Evolutionary conservation across 2,329 filamentous ascomycete genomes (phyloP).

Genomic region (Septoria petroselini): DNA sequence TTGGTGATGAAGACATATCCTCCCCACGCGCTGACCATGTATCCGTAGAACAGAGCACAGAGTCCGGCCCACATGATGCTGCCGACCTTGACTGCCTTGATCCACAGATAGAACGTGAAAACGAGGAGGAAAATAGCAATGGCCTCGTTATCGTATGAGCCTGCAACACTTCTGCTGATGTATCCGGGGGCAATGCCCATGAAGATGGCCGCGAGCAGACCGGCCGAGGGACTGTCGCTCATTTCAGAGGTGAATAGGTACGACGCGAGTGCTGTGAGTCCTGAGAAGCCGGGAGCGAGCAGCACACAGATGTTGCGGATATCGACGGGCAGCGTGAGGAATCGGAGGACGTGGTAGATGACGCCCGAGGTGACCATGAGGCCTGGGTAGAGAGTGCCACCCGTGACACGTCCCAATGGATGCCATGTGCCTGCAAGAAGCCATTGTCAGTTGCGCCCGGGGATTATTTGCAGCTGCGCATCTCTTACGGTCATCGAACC

Average conservation of each 20-base stretch:
- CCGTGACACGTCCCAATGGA: conserved; percentile 94
- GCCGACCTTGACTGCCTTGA: conserved; percentile 94
- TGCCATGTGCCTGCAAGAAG: conserved; percentile 77
- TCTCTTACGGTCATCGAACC: conserved; percentile 89
- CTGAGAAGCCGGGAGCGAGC: conserved; percentile 90
- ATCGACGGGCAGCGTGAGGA: conserved; percentile 87
- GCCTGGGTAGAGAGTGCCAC: conserved; percentile 96
- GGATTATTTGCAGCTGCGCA: background rate
- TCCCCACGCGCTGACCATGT: conserved; percentile 99
- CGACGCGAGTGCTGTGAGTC: conserved; percentile 84
- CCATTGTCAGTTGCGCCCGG: background rate
- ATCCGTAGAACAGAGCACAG: conserved; percentile 94
- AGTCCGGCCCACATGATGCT: conserved; percentile 96
- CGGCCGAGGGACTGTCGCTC: conserved; percentile 90
- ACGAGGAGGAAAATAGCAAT: conserved; percentile 98
- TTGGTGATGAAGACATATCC: conserved; percentile 99
- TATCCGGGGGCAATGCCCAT: conserved; percentile 98
- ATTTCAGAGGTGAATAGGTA: conserved; percentile 97
- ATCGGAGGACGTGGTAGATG: conserved; percentile 91
- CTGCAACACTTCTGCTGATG: conserved; percentile 94
- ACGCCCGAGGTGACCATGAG: conserved; percentile 98
- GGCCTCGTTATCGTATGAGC: conserved; percentile 98
- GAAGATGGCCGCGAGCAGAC: conserved; percentile 87
- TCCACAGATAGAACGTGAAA: conserved; percentile 98
- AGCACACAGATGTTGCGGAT: conserved; percentile 99